phyloP scores from a whole-genome alignment of 257 asterid genomes.

The Capsicum baccatum region DNA sequence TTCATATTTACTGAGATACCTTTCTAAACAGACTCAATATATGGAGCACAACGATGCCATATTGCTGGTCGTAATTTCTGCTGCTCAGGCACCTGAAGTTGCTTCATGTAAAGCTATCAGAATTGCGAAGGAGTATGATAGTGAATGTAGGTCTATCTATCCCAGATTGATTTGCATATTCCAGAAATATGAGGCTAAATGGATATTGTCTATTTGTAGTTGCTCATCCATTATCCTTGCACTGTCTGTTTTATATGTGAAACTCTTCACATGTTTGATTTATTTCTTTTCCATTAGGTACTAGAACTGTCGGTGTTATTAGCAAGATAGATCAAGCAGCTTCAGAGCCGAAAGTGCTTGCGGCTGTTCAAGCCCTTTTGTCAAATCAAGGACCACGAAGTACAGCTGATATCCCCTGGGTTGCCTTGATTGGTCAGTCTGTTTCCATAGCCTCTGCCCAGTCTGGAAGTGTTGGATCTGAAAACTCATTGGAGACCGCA shows the following conservation, averaged over 20 bases:
- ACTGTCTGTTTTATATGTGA: background rate
- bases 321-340: constrained; percentile 93
- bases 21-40: constrained; percentile 69
- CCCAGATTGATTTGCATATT: constrained; percentile 32
- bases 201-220: constrained; percentile 21
- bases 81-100: constrained; percentile 94
- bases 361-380: constrained; percentile 97
- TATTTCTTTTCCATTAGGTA: constrained; percentile 52
- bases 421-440: constrained; percentile 97
- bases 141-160: constrained; percentile 71
- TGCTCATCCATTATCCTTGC: background rate
- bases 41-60: constrained; percentile 93
- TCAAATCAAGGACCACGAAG: constrained; percentile 93
- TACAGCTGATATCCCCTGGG: constrained; percentile 95
- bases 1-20: background rate
- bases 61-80: constrained; percentile 86
- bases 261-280: constrained; percentile 16
- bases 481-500: constrained; percentile 91
- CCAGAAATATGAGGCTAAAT: constrained; percentile 20
- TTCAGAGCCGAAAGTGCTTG: constrained; percentile 83
- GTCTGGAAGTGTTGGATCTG: constrained; percentile 77
- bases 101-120: constrained; percentile 91
- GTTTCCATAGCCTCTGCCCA: constrained; percentile 92
- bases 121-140: constrained; percentile 94
- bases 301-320: constrained; percentile 92